Evolutionary conservation across 169 alveolate species (phyloP), one percentile per base, ranked within the genome.

Genomic region (Blepharisma undulans): DNA sequence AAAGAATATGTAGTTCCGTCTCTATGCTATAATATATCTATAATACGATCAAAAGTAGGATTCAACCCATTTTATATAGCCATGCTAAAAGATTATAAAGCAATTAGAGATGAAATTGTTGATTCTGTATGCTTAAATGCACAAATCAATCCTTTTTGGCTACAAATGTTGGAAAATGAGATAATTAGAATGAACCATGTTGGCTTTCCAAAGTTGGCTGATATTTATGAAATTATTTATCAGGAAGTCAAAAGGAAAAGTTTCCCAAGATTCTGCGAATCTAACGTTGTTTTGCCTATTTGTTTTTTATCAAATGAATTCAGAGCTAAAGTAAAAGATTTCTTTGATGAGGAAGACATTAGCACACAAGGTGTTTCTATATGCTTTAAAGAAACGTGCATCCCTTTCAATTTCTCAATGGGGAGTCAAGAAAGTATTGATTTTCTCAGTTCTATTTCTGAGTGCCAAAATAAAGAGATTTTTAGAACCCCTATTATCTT

Each of bases 371-470:
- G 86, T 4, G 29, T 27, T 21, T 27, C 61, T 78, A 78, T 78
- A 29, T 32, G 29, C 10, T 78, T 78, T 32, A 78, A 78, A 78
- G 86, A 78, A 32, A 78, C 61, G 8, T 78, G 34, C 60, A 36
- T 78, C 61, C 34, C 29, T 1, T 27, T 78, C 14, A 78, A 32
- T 6, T 78, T 27, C 34, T 21, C 34, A 14, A 78, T 78, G 86
- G 91, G 91, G 1, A 22, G 84, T 10, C 27, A 86, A 66, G 91
- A 86, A 60, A 29, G 91, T 34, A 71, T 86, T 61, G 36, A 86
- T 21, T 72, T 86, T 0, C 27, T 60, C 1, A 36, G 19, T 8
- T 25, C 91, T 2, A 19, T 86, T 27, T 19, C 36, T 66, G 34
- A 60, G 25, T 86, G 91, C 27, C 30, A 86, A 66, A 86, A 86